Conservation (phyloP, 768 basidiomycete genomes). For the Hydnomerulius pinastri region DNA sequence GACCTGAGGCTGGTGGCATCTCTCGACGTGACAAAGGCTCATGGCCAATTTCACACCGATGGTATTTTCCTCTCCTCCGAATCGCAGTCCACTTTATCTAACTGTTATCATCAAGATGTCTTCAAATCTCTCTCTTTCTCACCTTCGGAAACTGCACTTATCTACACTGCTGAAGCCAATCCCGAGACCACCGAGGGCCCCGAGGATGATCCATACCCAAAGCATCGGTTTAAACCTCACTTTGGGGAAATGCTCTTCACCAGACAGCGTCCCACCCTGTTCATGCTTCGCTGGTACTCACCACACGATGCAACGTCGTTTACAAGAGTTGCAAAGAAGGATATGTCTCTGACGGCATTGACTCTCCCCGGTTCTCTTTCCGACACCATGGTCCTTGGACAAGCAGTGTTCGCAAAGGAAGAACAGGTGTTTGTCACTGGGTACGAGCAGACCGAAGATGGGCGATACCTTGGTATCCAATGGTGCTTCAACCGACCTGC, state of each 20-base stretch:
- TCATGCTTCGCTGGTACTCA: conserved; percentile 48
- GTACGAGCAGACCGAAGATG: conserved; percentile 55
- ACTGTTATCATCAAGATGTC: conserved; percentile 38
- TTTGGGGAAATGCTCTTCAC: conserved; percentile 59
- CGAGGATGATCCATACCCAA: conserved; percentile 22
- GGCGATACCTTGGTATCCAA: conserved; percentile 55
- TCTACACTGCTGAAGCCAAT: conserved; percentile 63
- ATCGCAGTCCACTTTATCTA: background rate
- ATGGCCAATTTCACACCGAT: conserved; percentile 59
- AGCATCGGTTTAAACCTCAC: conserved; percentile 54
- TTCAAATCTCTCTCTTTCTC: conserved; percentile 52
- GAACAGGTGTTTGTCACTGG: conserved; percentile 54
- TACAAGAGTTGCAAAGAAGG: conserved; percentile 11
- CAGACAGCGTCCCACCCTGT: conserved; percentile 50
- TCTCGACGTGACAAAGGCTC: conserved; percentile 53
- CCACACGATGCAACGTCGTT: conserved; percentile 5
- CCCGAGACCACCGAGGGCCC: conserved; percentile 11
- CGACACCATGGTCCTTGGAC: conserved; percentile 44
- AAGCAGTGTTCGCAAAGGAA: conserved; percentile 49
- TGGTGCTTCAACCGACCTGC: conserved; percentile 58
- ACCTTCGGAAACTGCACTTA: conserved; percentile 44
- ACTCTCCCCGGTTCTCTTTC: background rate
- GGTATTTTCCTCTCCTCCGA: conserved; percentile 39
- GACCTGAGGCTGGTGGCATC: conserved; percentile 41
- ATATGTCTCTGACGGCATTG: conserved; percentile 3